Conservation (phyloP, 345 rosid species). For the Eucalyptus tenuipes region DNA sequence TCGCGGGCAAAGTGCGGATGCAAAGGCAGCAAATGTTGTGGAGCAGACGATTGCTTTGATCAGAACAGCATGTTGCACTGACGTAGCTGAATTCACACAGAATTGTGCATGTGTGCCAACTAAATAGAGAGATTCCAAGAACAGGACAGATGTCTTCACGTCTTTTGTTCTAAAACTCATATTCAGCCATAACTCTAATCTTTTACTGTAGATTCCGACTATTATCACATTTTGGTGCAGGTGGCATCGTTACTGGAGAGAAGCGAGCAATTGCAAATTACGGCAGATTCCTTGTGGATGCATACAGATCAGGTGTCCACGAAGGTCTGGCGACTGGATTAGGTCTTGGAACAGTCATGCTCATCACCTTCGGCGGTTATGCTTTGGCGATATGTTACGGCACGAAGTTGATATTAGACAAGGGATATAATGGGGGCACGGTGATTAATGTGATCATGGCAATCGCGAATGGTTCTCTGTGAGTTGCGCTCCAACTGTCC, state of each 20-base stretch:
- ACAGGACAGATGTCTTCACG: not conserved
- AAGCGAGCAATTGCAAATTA: conserved; percentile 49
- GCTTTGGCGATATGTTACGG: conserved; percentile 67
- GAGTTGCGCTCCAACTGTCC: not conserved
- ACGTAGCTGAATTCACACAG: no score
- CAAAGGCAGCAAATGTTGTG: conserved; percentile 52
- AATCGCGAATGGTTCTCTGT: conserved; percentile 61
- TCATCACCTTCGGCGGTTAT: conserved; percentile 32
- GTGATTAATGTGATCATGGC: conserved; percentile 61
- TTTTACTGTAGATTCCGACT: conserved; percentile 1
- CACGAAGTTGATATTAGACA: not conserved
- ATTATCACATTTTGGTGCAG: not conserved
- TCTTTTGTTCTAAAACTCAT: conserved; percentile 32
- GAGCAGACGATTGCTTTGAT: conserved; percentile 74
- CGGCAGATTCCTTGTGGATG: conserved; percentile 28
- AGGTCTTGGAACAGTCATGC: conserved; percentile 38
- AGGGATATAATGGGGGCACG: conserved; percentile 53
- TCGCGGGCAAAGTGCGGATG: conserved; percentile 52
- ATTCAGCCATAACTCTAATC: conserved; percentile 20
- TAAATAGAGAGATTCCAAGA: not conserved
- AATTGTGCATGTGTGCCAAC: not conserved
- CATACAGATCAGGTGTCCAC: conserved; percentile 37
- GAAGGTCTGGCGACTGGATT: conserved; percentile 51
- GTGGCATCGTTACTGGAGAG: conserved; percentile 87
- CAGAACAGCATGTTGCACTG: conserved; percentile 38